These are phyloP conservation scores for Penicillium cosmopolitanum DNA, from an alignment of 495 filamentous ascomycete genomes.

Conservation along the genomic window DNA sequence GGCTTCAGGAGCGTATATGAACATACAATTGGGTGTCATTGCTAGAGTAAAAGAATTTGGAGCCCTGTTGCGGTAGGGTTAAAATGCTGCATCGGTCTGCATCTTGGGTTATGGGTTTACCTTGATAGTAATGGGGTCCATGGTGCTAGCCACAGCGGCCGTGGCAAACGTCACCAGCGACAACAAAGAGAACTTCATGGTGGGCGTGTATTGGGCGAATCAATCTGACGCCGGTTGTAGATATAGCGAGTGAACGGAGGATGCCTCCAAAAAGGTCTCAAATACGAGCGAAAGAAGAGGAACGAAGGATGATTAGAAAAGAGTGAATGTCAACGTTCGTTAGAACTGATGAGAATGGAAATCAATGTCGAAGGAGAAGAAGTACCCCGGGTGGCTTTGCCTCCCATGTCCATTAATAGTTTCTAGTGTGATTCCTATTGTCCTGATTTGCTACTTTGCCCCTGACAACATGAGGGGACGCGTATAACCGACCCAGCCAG, in stretches of 20 bases:
- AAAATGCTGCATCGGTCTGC: conserved; percentile 10
- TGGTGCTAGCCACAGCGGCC: conserved; percentile 52
- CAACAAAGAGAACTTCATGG: conserved; percentile 48
- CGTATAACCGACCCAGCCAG: conserved; percentile 24
- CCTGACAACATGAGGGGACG: conserved; percentile 26
- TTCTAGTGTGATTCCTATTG: conserved; percentile 6
- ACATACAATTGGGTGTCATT: conserved; percentile 80
- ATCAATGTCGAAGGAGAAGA: conserved; percentile 7
- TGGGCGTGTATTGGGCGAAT: conserved; percentile 14
- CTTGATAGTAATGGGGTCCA: conserved; percentile 75
- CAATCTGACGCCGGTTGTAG: conserved; percentile 7
- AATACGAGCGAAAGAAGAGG: conserved; percentile 13
- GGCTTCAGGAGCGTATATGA: no score
- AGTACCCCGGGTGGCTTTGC: conserved; percentile 18
- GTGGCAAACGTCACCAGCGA: conserved; percentile 54
- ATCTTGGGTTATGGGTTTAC: conserved; percentile 31
- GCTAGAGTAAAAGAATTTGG: conserved; percentile 79
- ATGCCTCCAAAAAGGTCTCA: conserved; percentile 1
- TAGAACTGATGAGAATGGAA: conserved; percentile 8
- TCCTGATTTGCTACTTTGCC: conserved; percentile 23
- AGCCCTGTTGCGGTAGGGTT: conserved; percentile 49
- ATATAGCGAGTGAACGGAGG: conserved; percentile 28
- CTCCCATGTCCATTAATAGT: conserved; percentile 27
- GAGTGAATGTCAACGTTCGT: conserved; percentile 19
- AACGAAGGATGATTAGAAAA: conserved; percentile 15